Conservation (phyloP, 2,329 filamentous ascomycete genomes). For the Penicillium sp. region DNA sequence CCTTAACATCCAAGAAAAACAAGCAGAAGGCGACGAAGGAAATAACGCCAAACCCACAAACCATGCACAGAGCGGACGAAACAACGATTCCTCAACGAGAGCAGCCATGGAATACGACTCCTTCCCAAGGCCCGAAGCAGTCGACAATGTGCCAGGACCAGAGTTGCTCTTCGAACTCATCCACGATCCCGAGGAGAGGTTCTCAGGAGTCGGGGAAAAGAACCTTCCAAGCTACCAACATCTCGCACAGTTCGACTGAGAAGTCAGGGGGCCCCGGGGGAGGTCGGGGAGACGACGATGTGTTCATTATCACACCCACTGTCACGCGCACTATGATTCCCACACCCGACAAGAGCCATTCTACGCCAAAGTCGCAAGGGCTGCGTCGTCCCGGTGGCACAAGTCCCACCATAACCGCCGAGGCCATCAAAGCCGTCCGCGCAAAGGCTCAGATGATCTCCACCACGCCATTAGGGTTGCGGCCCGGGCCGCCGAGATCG, state of each 20-base stretch:
- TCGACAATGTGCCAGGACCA: slow-evolving; percentile 27
- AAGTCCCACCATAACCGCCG: slow-evolving; percentile 23
- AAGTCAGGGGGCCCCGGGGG: slow-evolving; percentile 15
- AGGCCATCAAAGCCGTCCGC: slow-evolving; percentile 29
- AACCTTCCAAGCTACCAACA: slow-evolving; percentile 18
- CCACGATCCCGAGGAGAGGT: slow-evolving; percentile 15
- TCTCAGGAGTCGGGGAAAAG: slow-evolving; percentile 26
- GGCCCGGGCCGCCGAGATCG: slow-evolving; percentile 24
- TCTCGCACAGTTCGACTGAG: slow-evolving; percentile 12
- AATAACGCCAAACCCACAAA: slow-evolving; percentile 2
- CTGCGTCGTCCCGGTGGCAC: slow-evolving; percentile 21
- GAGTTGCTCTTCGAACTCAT: slow-evolving; percentile 16
- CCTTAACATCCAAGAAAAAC: slow-evolving; percentile 24
- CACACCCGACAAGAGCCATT: slow-evolving; percentile 25
- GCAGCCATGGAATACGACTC: slow-evolving; percentile 34
- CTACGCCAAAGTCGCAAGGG: slow-evolving; percentile 17
- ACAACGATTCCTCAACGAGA: slow-evolving; percentile 28
- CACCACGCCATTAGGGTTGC: slow-evolving; percentile 28
- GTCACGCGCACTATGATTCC: slow-evolving; percentile 41
- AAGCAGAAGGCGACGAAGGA: slow-evolving; percentile 21
- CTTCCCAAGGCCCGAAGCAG: slow-evolving; percentile 35
- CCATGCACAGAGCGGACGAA: slow-evolving; percentile 17
- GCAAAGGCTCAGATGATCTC: slow-evolving; percentile 26
- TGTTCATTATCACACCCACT: slow-evolving; percentile 42
- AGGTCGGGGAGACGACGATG: slow-evolving; percentile 29